Base-by-base conservation (phyloP, 2,329 filamentous ascomycete species). In the Pezicula radicicola region DNA sequence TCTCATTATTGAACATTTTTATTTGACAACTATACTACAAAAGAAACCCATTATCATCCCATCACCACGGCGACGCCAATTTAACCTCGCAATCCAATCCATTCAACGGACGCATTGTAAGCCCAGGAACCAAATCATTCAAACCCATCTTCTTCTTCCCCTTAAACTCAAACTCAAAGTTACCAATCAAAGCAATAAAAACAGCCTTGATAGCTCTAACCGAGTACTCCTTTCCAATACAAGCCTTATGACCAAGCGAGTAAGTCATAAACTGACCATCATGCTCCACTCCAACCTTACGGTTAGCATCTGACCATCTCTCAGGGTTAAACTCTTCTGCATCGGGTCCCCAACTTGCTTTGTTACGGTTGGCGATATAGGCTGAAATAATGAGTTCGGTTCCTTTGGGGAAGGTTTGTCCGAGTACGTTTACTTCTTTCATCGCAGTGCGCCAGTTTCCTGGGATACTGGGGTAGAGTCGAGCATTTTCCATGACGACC, bases 381-480 rank as follows among this genome's bases (percentile, higher is more conserved):
- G 81, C 77, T 1, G 72, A 64, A 36, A 88, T 68, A 42, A 81
- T 70, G 3, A 88, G 58, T 0, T 72, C 71, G 0, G 82, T 85
- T 15, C 74, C 78, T 48, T 78, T 77, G 2, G 84, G 83, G n/a
- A 88, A 72, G 27, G 75, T 73, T 1, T 81, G 74, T 8, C 75
- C 75, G 19, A 76, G 71, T 15, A 90, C 75, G 0, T 72, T 75
- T 0, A 83, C 82, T 60, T 85, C 75, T 9, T 75, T 67, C 1
- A 74, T 70, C 0, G 87, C 77, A 48, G 79, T 70, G 50, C 88
- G 84, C 51, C 85, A 69, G 0, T 86, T 90, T 8, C 82, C 61
- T 0, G 84, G 81, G 0, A 90, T 84, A 0, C 87, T 83, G 0
- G 87, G 79, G 65, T 84, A 84, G 49, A 88, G 73, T 21, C 88